Conservation (phyloP, 1,284 basidiomycete genomes). For the Rhodotorula glutinis region DNA sequence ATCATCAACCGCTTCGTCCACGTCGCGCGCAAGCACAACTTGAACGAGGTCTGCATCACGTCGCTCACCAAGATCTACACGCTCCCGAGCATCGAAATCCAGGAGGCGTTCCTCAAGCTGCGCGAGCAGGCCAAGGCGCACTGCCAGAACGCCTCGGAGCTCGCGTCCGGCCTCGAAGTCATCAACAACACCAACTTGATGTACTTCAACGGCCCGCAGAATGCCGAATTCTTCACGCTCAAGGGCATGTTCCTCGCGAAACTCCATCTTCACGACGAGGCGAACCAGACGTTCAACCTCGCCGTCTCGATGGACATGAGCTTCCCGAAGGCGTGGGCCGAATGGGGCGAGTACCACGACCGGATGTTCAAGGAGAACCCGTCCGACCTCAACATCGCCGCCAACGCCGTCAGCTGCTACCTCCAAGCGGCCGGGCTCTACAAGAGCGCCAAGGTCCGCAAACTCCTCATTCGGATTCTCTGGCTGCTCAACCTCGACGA, state of each 20-base stretch:
- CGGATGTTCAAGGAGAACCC: slow-evolving; percentile 78
- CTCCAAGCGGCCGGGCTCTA: slow-evolving; percentile 94
- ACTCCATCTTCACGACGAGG: slow-evolving; percentile 82
- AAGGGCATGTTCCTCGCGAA: slow-evolving; percentile 99
- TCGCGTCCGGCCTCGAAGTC: slow-evolving; percentile 90
- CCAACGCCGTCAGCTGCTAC: slow-evolving; percentile 94
- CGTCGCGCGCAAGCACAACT: slow-evolving; percentile 93
- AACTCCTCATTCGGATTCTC: slow-evolving; percentile 83
- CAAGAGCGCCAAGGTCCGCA: slow-evolving; percentile 90
- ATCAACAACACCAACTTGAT: slow-evolving; percentile 99
- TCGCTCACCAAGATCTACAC: slow-evolving; percentile 98
- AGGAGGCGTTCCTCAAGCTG: slow-evolving; percentile 97
- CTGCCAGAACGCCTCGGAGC: slow-evolving; percentile 91
- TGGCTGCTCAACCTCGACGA: slow-evolving; percentile 98
- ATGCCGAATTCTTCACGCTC: slow-evolving; percentile 98
- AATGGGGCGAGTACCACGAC: slow-evolving; percentile 96
- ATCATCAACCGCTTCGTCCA: slow-evolving; percentile 99
- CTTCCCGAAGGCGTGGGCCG: slow-evolving; percentile 96
- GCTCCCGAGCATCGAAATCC: slow-evolving; percentile 98
- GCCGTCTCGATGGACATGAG: slow-evolving; percentile 94
- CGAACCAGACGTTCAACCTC: slow-evolving; percentile 86
- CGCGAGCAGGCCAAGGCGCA: slow-evolving; percentile 99
- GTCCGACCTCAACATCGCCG: slow-evolving; percentile 66
- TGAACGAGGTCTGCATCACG: slow-evolving; percentile 92
- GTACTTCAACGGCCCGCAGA: slow-evolving; percentile 93